Conservation (phyloP, 2,329 filamentous ascomycete genomes). For the Elsinoe fawcettii region DNA sequence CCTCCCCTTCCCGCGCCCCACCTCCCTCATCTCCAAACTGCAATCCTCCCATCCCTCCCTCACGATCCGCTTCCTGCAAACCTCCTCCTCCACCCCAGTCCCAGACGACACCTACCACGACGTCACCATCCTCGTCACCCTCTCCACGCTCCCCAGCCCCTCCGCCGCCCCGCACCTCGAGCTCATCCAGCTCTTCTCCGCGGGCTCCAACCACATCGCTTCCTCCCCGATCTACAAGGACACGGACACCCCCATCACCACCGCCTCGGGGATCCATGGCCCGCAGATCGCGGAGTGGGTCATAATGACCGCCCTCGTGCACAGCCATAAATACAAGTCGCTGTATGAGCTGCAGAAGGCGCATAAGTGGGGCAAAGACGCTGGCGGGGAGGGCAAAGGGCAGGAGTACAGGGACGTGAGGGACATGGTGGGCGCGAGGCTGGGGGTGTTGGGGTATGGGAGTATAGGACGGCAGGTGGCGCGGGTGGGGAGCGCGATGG, state of each 20-base stretch:
- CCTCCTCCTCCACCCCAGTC: conserved; percentile 21
- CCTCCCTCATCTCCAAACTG: conserved; percentile 32
- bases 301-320: conserved; percentile 53
- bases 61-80: conserved; percentile 36
- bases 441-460: conserved; percentile 56
- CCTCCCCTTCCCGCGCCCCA: conserved; percentile 32
- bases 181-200: conserved; percentile 51
- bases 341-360: conserved; percentile 52
- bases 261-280: conserved; percentile 50
- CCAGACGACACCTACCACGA: conserved; percentile 31
- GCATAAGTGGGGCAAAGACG: conserved; percentile 43
- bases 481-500: conserved; percentile 37
- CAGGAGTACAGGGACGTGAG: conserved; percentile 28
- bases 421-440: conserved; percentile 50
- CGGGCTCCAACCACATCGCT: conserved; percentile 49
- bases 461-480: conserved; percentile 52
- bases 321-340: conserved; percentile 46
- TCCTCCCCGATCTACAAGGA: conserved; percentile 47
- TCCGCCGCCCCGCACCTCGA: conserved; percentile 34
- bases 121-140: conserved; percentile 42
- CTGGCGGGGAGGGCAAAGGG: conserved; percentile 23
- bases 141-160: conserved; percentile 37
- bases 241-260: conserved; percentile 47
- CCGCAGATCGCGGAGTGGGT: conserved; percentile 63
- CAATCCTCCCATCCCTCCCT: conserved; percentile 39